Percentiles rank a stretch among this genome's conserved stretches.
phyloP scores from a whole-genome alignment of 192 early-diverging fungal genomes.

The Coemansia sp. region DNA sequence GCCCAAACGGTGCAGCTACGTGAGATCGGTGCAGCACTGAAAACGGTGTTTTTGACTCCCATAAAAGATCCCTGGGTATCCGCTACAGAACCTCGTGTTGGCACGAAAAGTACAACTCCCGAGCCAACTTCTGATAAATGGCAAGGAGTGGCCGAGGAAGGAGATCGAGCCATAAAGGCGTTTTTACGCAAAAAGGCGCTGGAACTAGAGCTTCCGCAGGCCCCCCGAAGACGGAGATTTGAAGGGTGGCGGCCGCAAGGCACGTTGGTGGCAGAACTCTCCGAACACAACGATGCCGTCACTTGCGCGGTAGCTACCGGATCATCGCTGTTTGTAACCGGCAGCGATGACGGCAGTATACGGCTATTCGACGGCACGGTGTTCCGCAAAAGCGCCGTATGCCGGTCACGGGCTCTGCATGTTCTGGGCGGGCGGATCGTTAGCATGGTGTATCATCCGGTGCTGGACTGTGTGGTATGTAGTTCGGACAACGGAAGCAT shows the following conservation, averaged over 20 bases:
- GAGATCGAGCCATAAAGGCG: conserved; percentile 16
- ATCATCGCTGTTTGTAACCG: conserved; percentile 77
- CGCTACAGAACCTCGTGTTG: neutral
- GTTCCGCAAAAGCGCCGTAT: conserved; percentile 81
- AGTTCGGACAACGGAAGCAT: conserved; percentile 80
- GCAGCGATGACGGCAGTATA: conserved; percentile 78
- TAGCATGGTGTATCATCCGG: conserved; percentile 73
- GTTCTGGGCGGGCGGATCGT: conserved; percentile 70
- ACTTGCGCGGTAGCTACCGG: conserved; percentile 67
- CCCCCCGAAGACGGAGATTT: conserved; percentile 28
- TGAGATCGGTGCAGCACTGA: conserved; percentile 39
- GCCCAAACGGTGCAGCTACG: conserved; percentile 27
- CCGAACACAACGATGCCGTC: conserved; percentile 80
- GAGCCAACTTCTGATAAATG: conserved; percentile 3
- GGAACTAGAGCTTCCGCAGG: conserved; percentile 53
- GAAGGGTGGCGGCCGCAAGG: conserved; percentile 74
- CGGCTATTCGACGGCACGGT: conserved; percentile 80
- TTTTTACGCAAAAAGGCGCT: conserved; percentile 56
- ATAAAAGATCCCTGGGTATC: conserved; percentile 26
- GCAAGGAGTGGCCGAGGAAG: conserved; percentile 2
- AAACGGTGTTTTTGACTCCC: conserved; percentile 45
- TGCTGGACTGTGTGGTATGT: conserved; percentile 71
- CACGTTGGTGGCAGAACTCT: conserved; percentile 72
- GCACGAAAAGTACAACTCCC: neutral
- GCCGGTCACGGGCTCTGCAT: conserved; percentile 70